Evolutionary conservation across 1,139 yeast genomes (phyloP).

Genomic region (Blastobotrys malaysiensis): DNA sequence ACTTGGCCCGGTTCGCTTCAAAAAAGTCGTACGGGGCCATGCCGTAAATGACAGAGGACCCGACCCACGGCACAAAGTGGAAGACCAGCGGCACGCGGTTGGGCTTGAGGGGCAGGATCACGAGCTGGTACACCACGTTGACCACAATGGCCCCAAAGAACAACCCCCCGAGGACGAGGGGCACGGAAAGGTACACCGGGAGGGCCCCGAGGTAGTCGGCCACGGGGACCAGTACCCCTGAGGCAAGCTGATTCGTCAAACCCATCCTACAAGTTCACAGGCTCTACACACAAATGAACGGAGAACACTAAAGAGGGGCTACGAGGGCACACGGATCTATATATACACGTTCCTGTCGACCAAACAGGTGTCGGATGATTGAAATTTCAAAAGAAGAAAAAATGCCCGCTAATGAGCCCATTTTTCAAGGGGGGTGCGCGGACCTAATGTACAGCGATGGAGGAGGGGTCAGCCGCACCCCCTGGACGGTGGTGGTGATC

Average conservation of each 20-base stretch:
- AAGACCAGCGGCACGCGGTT: conserved; percentile 68
- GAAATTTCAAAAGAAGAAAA: not conserved
- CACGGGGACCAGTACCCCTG: not conserved
- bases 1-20: conserved; percentile 63
- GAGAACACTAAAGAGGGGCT: not conserved
- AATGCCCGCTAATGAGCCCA: not conserved
- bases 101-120: conserved; percentile 57
- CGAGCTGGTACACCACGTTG: conserved; percentile 64
- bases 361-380: not conserved
- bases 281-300: not conserved
- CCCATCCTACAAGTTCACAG: conserved; percentile 9
- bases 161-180: conserved; percentile 19
- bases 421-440: not conserved
- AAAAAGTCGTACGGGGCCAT: conserved; percentile 91
- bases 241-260: conserved; percentile 8
- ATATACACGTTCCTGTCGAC: not conserved
- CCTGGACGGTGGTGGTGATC: not conserved
- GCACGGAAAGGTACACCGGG: conserved; percentile 26
- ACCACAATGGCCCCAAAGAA: conserved; percentile 43
- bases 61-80: conserved; percentile 94
- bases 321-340: not conserved
- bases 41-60: conserved; percentile 84
- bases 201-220: conserved; percentile 13
- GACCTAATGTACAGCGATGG: no score
- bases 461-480: not conserved